phyloP scores from a whole-genome alignment of 495 filamentous ascomycete genomes.

The Lasiosphaeria ovina region DNA sequence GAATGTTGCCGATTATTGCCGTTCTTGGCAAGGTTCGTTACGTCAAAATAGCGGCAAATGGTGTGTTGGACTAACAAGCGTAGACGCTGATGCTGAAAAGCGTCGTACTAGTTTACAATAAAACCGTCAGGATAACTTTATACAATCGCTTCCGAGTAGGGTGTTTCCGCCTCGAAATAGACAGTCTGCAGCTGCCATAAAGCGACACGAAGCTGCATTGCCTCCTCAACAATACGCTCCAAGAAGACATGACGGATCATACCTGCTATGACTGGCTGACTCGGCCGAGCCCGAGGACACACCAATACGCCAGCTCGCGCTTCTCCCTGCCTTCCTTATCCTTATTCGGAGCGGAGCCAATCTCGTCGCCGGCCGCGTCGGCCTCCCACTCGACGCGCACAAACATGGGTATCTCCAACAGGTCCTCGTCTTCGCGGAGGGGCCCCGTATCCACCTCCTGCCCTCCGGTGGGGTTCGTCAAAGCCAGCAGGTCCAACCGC shows the following conservation, averaged over 20 bases:
- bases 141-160: too few species aligned
- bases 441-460: conserved; percentile 17
- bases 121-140: too few species aligned
- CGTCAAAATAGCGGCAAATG: too few species aligned
- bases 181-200: not conserved
- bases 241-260: not conserved
- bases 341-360: conserved; percentile 36
- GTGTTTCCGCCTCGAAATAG: too few species aligned
- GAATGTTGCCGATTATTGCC: too few species aligned
- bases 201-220: not conserved
- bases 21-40: too few species aligned
- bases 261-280: conserved; percentile 49
- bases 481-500: conserved; percentile 27
- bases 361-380: conserved; percentile 69
- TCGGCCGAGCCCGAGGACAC: conserved; percentile 82
- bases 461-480: conserved; percentile 14
- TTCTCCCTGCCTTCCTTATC: conserved; percentile 49
- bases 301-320: conserved; percentile 91
- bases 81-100: too few species aligned
- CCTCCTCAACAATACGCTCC: not conserved
- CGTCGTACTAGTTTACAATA: too few species aligned
- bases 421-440: conserved; percentile 72
- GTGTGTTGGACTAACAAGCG: too few species aligned
- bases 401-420: conserved; percentile 94
- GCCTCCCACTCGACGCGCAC: conserved; percentile 90